phyloP scores from a whole-genome alignment of 139 green algal genomes.

The Chlamydomonas applanata region DNA sequence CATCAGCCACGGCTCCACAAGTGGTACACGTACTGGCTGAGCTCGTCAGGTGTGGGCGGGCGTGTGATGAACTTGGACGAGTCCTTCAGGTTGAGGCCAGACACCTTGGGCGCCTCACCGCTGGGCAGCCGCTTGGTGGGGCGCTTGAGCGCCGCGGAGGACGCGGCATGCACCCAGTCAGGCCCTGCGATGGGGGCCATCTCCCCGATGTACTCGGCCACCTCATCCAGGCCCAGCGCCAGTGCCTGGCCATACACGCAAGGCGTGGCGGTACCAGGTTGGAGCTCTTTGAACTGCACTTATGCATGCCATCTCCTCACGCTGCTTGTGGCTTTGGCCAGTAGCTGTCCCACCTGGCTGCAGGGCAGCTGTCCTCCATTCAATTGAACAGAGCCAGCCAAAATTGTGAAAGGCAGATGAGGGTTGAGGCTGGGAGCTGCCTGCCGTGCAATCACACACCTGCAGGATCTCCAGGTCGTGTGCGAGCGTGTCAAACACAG shows the following conservation, averaged over 20 bases:
- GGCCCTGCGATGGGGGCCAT: slow-evolving; percentile 36
- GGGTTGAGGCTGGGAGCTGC: too few species aligned
- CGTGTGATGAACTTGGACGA: not conserved
- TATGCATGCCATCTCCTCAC: too few species aligned
- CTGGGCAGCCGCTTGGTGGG: not conserved
- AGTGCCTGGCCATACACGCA: slow-evolving; percentile 19
- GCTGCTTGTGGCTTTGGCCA: too few species aligned
- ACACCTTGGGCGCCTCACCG: not conserved
- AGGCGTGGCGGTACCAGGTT: too few species aligned
- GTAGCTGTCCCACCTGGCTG: too few species aligned
- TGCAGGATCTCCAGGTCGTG: slow-evolving; percentile 60
- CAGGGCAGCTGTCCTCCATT: too few species aligned
- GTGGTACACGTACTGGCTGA: slow-evolving; percentile 1
- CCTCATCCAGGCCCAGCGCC: slow-evolving; percentile 9
- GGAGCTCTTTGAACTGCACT: too few species aligned
- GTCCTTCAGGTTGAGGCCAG: slow-evolving; percentile 16
- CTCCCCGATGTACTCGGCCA: slow-evolving; percentile 43
- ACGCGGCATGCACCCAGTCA: slow-evolving; percentile 39
- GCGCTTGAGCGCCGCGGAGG: slow-evolving; percentile 6
- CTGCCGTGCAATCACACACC: too few species aligned
- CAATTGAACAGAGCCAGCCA: too few species aligned
- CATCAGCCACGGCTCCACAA: too few species aligned
- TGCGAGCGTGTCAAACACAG: slow-evolving; percentile 40
- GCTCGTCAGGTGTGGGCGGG: slow-evolving; percentile 4
- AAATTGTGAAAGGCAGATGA: too few species aligned